Conservation (phyloP, 768 basidiomycete genomes). For the Nevesoporus exiguus region DNA sequence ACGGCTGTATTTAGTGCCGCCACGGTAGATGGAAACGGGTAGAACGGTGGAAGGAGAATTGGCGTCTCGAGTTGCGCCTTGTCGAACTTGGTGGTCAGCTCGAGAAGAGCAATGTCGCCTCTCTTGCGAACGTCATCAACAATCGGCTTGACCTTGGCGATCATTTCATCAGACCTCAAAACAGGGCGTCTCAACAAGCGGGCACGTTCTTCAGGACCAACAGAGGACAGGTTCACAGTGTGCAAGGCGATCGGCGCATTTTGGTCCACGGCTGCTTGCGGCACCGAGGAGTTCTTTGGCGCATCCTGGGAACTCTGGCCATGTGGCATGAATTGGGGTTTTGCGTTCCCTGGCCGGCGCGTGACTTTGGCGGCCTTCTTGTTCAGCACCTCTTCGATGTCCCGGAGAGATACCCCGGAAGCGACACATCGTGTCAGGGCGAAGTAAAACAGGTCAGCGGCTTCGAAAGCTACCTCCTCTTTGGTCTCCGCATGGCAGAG, state of each 20-base stretch:
- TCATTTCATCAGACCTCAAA: slow-evolving; percentile 58
- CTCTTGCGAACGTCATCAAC: slow-evolving; percentile 79
- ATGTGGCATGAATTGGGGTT: slow-evolving; percentile 63
- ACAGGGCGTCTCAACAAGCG: slow-evolving; percentile 85
- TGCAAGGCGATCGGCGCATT: slow-evolving; percentile 72
- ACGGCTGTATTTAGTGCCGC: slow-evolving; percentile 63
- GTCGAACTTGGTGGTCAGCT: slow-evolving; percentile 93
- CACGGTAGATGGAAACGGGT: slow-evolving; percentile 39
- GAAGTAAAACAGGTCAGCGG: slow-evolving; percentile 94
- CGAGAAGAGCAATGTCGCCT: slow-evolving; percentile 84
- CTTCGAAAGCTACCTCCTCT: slow-evolving; percentile 89
- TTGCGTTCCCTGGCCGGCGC: slow-evolving; percentile 87
- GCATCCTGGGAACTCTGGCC: slow-evolving; percentile 21
- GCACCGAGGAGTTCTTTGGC: slow-evolving; percentile 28
- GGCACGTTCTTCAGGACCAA: slow-evolving; percentile 51
- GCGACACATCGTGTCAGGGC: slow-evolving; percentile 80
- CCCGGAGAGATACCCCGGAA: slow-evolving; percentile 74
- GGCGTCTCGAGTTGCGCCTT: slow-evolving; percentile 68
- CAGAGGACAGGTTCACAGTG: slow-evolving; percentile 54
- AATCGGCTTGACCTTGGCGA: slow-evolving; percentile 90
- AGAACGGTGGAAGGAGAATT: slow-evolving; percentile 76
- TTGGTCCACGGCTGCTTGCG: slow-evolving; percentile 21
- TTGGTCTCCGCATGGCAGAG: slow-evolving; percentile 77
- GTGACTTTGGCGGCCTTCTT: slow-evolving; percentile 83
- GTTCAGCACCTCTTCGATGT: slow-evolving; percentile 83